Evolutionary conservation across 768 basidiomycete species (phyloP).

Genomic region (Russula ochroleuca): DNA sequence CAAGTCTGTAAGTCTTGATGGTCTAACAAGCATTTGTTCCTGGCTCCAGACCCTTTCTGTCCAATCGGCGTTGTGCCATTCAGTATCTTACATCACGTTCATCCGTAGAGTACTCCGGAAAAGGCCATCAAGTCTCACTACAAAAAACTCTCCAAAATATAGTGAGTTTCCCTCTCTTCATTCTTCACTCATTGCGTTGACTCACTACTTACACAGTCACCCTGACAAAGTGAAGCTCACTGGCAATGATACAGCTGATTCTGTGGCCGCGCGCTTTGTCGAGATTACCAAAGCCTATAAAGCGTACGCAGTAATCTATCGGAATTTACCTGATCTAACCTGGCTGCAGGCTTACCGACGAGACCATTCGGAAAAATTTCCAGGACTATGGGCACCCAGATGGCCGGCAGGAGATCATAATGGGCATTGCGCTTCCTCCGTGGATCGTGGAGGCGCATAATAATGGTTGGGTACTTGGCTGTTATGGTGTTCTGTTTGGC

Average conservation of each 20-base stretch:
- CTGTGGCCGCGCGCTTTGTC: constrained; percentile 82
- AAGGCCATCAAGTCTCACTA: constrained; percentile 96
- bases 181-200: neutral
- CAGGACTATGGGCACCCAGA: constrained; percentile 91
- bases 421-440: constrained; percentile 90
- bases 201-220: constrained; percentile 51
- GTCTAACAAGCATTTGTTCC: neutral
- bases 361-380: constrained; percentile 85
- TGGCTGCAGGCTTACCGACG: constrained; percentile 72
- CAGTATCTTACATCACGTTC: neutral
- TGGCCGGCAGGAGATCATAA: constrained; percentile 88
- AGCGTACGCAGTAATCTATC: constrained; percentile 48
- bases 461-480: constrained; percentile 83
- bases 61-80: neutral
- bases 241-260: constrained; percentile 79
- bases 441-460: constrained; percentile 94
- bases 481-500: constrained; percentile 87
- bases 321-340: constrained; percentile 8
- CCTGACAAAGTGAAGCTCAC: constrained; percentile 92
- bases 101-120: constrained; percentile 56
- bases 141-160: constrained; percentile 85
- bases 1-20: constrained; percentile 46
- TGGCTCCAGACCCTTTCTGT: neutral
- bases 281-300: constrained; percentile 98
- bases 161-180: constrained; percentile 44